These are phyloP conservation scores for Fusarium beomiforme DNA, from an alignment of 2,329 filamentous ascomycete genomes.

Conservation along the genomic window DNA sequence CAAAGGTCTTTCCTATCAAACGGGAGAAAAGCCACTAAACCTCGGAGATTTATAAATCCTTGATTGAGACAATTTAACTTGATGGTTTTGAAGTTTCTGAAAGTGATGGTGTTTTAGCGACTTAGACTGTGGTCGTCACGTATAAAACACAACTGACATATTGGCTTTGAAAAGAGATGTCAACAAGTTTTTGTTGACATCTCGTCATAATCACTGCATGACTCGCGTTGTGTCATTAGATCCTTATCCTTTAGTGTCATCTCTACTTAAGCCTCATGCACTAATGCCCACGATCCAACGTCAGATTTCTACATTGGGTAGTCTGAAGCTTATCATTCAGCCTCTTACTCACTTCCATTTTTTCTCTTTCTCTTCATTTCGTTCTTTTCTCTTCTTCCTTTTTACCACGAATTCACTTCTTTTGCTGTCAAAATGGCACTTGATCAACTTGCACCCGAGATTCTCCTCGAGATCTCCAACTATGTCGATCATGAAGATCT, in stretches of 20 bases:
- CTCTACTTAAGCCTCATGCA: not conserved
- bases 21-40: no score
- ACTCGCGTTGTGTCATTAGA: not conserved
- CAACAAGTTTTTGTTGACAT: not conserved
- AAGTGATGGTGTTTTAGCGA: not conserved
- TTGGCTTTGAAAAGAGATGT: not conserved
- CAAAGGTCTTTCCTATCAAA: no score
- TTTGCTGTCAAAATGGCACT: not conserved
- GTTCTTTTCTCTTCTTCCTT: not conserved
- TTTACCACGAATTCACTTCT: not conserved
- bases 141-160: fast-evolving
- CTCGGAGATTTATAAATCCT: no score
- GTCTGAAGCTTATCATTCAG: not conserved
- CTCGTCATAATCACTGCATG: not conserved
- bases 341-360: not conserved
- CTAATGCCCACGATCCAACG: not conserved
- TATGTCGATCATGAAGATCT: not conserved
- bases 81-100: no score
- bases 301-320: not conserved
- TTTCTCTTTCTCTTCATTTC: no score
- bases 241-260: not conserved
- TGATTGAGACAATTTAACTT: no score
- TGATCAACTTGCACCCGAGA: not conserved
- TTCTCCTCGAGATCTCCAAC: not conserved
- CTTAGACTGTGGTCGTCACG: not conserved